A percentile compares a stretch with the other conserved stretches of the same genome.
phyloP scores from a whole-genome alignment of 495 filamentous ascomycete species.

The Podospora sp. region DNA sequence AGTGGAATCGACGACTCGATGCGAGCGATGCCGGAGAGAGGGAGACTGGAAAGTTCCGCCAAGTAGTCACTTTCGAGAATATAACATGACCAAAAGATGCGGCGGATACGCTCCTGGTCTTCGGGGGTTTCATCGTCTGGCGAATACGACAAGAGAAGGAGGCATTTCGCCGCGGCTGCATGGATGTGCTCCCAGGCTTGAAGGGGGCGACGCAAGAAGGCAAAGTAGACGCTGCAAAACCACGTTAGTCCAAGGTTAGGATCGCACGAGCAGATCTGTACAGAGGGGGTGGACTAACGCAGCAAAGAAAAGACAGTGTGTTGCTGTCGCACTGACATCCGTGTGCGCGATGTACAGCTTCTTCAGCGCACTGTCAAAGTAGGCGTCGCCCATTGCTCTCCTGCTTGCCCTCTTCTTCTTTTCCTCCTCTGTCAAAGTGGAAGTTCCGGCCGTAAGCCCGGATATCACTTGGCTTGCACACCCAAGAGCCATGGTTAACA shows the following conservation, averaged over 20 bases:
- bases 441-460: slow-evolving; percentile 12
- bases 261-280: neutral
- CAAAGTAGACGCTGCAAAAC: slow-evolving; percentile 36
- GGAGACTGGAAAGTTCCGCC: slow-evolving; percentile 46
- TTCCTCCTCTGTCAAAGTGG: slow-evolving; percentile 15
- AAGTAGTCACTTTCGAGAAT: slow-evolving; percentile 47
- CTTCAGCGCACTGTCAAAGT: slow-evolving; percentile 39
- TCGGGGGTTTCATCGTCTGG: slow-evolving; percentile 27
- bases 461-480: slow-evolving; percentile 35
- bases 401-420: slow-evolving; percentile 16
- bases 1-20: slow-evolving; percentile 49
- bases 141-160: slow-evolving; percentile 41
- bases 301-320: slow-evolving; percentile 41
- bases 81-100: slow-evolving; percentile 55
- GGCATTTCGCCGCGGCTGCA: slow-evolving; percentile 39
- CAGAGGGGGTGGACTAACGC: slow-evolving; percentile 26
- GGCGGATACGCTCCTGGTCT: slow-evolving; percentile 45
- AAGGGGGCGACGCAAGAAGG: slow-evolving; percentile 39
- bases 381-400: slow-evolving; percentile 35
- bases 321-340: slow-evolving; percentile 35
- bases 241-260: neutral
- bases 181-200: slow-evolving; percentile 42
- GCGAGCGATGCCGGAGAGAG: slow-evolving; percentile 46
- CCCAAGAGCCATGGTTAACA: slow-evolving; percentile 39
- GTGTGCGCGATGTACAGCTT: slow-evolving; percentile 36